Percentiles rank a stretch among this genome's conserved stretches.
phyloP scores from a whole-genome alignment of 495 filamentous ascomycete genomes.

The Thozetella sp. region DNA sequence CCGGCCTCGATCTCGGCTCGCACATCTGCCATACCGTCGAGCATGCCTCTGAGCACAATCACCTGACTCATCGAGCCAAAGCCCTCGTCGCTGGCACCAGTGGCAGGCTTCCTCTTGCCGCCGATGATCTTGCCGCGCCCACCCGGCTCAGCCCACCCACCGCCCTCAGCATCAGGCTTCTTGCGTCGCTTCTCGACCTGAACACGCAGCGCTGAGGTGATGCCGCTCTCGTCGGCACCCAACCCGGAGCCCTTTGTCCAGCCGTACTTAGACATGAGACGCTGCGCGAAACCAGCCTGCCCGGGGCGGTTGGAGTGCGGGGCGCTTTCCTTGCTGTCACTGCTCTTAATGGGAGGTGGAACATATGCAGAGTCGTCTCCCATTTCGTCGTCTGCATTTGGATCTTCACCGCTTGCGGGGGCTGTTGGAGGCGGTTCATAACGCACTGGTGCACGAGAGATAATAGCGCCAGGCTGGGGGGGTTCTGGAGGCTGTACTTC shows the following conservation, averaged over 20 bases:
- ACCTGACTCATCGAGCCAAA: constrained; percentile 81
- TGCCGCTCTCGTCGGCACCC: constrained; percentile 78
- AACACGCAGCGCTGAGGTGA: constrained; percentile 78
- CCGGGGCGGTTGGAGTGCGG: constrained; percentile 71
- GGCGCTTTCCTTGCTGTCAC: constrained; percentile 9
- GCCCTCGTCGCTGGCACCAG: constrained; percentile 38
- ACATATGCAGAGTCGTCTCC: constrained; percentile 44
- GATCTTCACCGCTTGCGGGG: constrained; percentile 55
- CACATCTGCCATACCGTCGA: constrained; percentile 70
- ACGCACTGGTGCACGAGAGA: constrained; percentile 85
- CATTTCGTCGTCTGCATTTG: constrained; percentile 43
- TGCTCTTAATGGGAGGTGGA: constrained; percentile 7
- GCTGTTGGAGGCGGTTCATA: constrained; percentile 70
- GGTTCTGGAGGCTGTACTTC: constrained; percentile 30
- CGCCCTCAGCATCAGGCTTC: constrained; percentile 75
- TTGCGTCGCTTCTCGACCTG: constrained; percentile 83
- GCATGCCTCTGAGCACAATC: constrained; percentile 77
- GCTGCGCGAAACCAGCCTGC: constrained; percentile 81
- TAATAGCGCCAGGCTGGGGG: constrained; percentile 49
- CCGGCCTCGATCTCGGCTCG: constrained; percentile 72
- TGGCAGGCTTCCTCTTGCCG: constrained; percentile 43
- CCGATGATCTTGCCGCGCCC: constrained; percentile 82
- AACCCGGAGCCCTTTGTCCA: constrained; percentile 88
- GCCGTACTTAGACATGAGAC: constrained; percentile 88
- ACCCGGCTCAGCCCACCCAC: constrained; percentile 69